Evolutionary conservation across 805 yeast genomes (phyloP).

Genomic region (Cyberlindnera xishuangbannaensis): DNA sequence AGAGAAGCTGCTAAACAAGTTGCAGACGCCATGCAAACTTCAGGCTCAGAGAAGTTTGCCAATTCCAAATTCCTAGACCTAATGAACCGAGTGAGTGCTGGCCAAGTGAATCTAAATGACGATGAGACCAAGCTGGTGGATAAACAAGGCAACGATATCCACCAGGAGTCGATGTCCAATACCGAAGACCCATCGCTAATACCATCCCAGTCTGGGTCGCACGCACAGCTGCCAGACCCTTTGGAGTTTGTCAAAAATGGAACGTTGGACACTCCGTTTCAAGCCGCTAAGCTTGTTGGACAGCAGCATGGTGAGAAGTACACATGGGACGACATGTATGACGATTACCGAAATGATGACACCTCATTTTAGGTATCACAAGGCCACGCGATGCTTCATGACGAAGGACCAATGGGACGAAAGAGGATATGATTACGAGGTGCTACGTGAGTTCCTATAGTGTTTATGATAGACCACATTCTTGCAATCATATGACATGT

Average conservation of each 20-base stretch:
- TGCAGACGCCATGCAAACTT: constrained; percentile 20
- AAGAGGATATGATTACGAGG: constrained; percentile 1
- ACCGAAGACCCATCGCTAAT: constrained; percentile 3
- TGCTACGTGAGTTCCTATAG: too few species aligned
- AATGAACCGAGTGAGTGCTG: constrained; percentile 22
- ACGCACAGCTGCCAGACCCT: constrained; percentile 23
- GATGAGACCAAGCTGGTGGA: constrained; percentile 24
- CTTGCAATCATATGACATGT: too few species aligned
- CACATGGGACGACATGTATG: constrained; percentile 27
- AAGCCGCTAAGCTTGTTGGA: constrained; percentile 18
- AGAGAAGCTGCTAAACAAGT: constrained; percentile 24
- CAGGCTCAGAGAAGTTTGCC: constrained; percentile 18
- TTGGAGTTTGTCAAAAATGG: constrained; percentile 19
- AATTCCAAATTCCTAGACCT: constrained; percentile 23
- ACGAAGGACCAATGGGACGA: constrained; percentile 8
- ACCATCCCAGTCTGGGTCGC: constrained; percentile 2
- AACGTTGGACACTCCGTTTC: constrained; percentile 21
- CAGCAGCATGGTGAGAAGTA: constrained; percentile 17
- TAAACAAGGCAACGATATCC: constrained; percentile 22
- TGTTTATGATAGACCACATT: too few species aligned
- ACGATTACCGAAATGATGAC: constrained; percentile 24
- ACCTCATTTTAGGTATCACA: constrained; percentile 21
- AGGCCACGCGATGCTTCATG: constrained; percentile 6
- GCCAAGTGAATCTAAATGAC: constrained; percentile 19
- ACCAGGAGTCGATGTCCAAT: constrained; percentile 8